A percentile compares a stretch with the other conserved stretches of the same genome.
Conservation (phyloP, 441 rosid species). For the Gossypium schwendimanii region DNA sequence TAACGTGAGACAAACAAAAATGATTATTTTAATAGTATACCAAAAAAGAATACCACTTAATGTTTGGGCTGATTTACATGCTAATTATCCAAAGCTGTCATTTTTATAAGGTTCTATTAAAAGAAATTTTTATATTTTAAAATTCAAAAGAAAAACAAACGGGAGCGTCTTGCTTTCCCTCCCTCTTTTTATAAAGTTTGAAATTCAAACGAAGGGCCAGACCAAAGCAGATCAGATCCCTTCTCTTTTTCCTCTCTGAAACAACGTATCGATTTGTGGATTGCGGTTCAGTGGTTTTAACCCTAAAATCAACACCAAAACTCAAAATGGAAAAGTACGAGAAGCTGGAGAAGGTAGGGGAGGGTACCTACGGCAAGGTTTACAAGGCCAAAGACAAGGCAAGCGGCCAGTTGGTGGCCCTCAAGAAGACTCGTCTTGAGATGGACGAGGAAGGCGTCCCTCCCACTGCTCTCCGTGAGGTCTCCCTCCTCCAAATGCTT, state of each 20-base stretch:
- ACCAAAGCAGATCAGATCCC: not conserved
- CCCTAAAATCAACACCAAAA: not conserved
- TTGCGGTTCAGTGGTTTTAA: not conserved
- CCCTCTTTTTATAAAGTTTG: not conserved
- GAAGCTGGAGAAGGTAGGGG: constrained; percentile 89
- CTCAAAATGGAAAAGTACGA: constrained; percentile 82
- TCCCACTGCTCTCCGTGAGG: constrained; percentile 91
- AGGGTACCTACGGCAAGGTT: constrained; percentile 92
- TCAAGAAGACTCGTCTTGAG: constrained; percentile 82
- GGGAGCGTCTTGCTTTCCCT: not conserved
- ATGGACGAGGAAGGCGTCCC: constrained; percentile 98
- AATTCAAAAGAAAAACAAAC: not conserved
- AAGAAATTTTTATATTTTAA: not conserved
- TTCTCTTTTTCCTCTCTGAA: not conserved
- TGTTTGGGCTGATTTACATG: no score
- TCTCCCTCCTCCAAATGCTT: constrained; percentile 86
- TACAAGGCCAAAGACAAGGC: constrained; percentile 83
- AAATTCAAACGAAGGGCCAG: not conserved
- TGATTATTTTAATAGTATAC: no score
- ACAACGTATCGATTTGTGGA: not conserved
- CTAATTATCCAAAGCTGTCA: no score
- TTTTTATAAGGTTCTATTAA: no score
- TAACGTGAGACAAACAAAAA: no score
- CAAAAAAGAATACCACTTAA: no score
- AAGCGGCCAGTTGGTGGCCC: constrained; percentile 74